Evolutionary conservation across 345 rosid species (phyloP), one percentile per base, ranked within the genome.

Genomic region (Arabis hirsuta): DNA sequence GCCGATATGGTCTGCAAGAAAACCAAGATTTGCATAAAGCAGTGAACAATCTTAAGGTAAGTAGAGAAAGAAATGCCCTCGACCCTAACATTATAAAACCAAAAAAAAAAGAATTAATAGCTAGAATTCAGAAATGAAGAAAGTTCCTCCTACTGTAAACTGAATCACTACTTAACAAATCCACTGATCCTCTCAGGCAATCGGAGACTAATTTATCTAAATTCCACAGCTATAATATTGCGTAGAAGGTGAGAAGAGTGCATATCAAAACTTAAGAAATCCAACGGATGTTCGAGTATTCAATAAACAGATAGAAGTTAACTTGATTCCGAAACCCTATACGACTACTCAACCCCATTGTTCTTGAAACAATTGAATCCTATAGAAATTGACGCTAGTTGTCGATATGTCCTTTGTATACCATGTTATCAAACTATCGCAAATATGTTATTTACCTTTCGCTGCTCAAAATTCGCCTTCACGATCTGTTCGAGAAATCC

Each of bases 401-500:
- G n/a, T n/a, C n/a, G n/a, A n/a, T n/a, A n/a, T n/a, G n/a, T n/a
- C n/a, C n/a, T n/a, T n/a, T n/a, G n/a, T n/a, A n/a, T n/a, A n/a
- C n/a, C n/a, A n/a, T n/a, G n/a, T n/a, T n/a, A n/a, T n/a, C n/a
- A n/a, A n/a, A n/a, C n/a, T n/a, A n/a, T n/a, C n/a, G n/a, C n/a
- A n/a, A n/a, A n/a, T n/a, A n/a, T n/a, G n/a, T n/a, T 6, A 19
- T 36, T 7, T 78, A 92, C 97, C 97, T 89, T 94, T 67, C 42
- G 72, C 62, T 55, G 73, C 61, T 57, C 59, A 73, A 69, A 73
- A 26, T 42, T 78, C 76, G 62, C 62, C 6, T 16, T 39, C 2
- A 51, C 82, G 67, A 76, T 65, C 80, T 67, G 80, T 62, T 80
- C 46, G 64, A 76, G 41, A 31, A 61, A 48, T 53, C 65, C 76